These are phyloP conservation scores for Russula virescens DNA, from an alignment of 768 basidiomycete genomes.

Conservation along the genomic window DNA sequence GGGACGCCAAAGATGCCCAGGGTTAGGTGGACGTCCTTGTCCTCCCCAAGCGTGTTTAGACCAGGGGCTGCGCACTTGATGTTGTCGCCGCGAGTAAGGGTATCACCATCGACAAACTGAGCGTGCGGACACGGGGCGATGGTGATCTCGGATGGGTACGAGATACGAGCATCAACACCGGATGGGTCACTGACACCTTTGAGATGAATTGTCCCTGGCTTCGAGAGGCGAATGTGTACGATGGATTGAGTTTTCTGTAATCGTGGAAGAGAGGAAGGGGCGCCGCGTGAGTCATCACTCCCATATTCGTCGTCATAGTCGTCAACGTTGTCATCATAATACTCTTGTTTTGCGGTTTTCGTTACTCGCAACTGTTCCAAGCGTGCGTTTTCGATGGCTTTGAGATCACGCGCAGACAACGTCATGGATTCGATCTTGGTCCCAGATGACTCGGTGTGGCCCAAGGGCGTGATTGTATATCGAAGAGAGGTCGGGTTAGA, in stretches of 20 bases:
- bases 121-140: slow-evolving; percentile 81
- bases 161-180: slow-evolving; percentile 68
- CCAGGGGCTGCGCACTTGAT: slow-evolving; percentile 49
- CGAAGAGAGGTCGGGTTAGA: slow-evolving; percentile 65
- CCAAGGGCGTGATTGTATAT: slow-evolving; percentile 70
- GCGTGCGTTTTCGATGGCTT: slow-evolving; percentile 56
- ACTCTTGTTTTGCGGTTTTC: slow-evolving; percentile 33
- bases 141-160: slow-evolving; percentile 54
- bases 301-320: slow-evolving; percentile 52
- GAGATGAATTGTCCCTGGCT: slow-evolving; percentile 70
- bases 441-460: slow-evolving; percentile 37
- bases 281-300: slow-evolving; percentile 11
- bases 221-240: slow-evolving; percentile 62
- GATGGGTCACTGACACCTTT: slow-evolving; percentile 67
- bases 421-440: slow-evolving; percentile 26
- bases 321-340: slow-evolving; percentile 66
- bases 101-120: slow-evolving; percentile 47
- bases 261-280: slow-evolving; percentile 35
- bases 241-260: slow-evolving; percentile 74
- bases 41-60: slow-evolving; percentile 45
- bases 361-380: slow-evolving; percentile 45
- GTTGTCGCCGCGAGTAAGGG: slow-evolving; percentile 37
- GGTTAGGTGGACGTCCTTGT: slow-evolving; percentile 47
- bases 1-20: slow-evolving; percentile 71
- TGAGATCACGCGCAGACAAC: slow-evolving; percentile 54